Conservation (phyloP, 805 yeast species). For the Wickerhamiella domercqiae region DNA sequence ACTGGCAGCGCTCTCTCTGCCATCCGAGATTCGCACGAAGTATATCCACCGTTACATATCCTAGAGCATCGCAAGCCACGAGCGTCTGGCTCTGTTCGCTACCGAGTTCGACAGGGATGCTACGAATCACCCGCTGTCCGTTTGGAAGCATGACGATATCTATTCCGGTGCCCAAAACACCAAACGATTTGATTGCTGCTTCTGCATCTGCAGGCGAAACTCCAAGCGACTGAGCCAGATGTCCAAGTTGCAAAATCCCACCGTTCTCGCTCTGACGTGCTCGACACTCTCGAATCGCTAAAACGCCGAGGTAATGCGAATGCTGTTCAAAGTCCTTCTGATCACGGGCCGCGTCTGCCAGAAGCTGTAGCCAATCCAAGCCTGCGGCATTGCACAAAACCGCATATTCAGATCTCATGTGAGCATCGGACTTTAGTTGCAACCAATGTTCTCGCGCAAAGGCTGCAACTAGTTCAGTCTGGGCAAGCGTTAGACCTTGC, state of each 20-base stretch:
- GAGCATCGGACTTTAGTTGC: background rate
- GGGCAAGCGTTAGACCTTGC: too few species aligned
- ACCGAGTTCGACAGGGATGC: conserved; percentile 47
- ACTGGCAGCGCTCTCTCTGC: conserved; percentile 45
- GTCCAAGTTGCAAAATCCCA: background rate
- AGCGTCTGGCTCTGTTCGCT: conserved; percentile 56
- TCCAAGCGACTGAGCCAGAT: background rate
- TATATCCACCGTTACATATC: conserved; percentile 50
- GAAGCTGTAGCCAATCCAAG: background rate
- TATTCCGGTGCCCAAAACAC: conserved; percentile 51
- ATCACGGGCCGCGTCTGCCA: background rate
- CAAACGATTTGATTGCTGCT: background rate
- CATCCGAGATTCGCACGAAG: conserved; percentile 64
- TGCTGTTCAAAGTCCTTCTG: background rate
- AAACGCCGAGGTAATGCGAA: background rate
- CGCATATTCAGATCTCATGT: background rate
- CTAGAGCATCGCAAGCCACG: conserved; percentile 63
- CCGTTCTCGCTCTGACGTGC: background rate
- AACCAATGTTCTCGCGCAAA: too few species aligned
- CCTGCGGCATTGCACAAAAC: background rate
- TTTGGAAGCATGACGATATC: conserved; percentile 42
- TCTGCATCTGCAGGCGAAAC: background rate
- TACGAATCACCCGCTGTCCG: conserved; percentile 41
- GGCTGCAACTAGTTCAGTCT: too few species aligned
- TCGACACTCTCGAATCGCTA: conserved; percentile 1